Evolutionary conservation across 164 flowering plant species (phyloP).

Genomic region (Tinospora cordifolia): DNA sequence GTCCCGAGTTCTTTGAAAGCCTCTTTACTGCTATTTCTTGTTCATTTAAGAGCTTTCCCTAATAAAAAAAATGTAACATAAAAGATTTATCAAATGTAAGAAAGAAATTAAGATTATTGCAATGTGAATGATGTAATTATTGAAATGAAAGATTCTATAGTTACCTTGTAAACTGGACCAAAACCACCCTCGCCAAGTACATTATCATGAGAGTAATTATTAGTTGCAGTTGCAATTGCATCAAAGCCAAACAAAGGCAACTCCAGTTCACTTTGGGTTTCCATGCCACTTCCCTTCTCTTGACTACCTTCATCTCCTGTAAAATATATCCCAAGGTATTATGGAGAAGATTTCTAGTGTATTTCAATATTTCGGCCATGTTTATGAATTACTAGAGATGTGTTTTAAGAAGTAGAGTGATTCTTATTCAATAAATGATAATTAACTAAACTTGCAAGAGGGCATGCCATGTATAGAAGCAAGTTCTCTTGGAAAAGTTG

Average conservation of each 20-base stretch:
- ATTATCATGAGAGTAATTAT: background rate
- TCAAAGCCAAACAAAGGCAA: background rate
- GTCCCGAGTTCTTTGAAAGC: constrained; percentile 1
- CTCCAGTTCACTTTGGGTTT: background rate
- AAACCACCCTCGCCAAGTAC: constrained; percentile 11
- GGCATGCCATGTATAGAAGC: no score
- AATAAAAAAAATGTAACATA: background rate
- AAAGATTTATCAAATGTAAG: background rate
- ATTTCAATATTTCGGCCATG: no score
- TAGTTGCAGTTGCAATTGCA: constrained; percentile 2
- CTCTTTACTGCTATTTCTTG: constrained; percentile 10
- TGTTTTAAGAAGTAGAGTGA: no score
- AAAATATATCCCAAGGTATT: no score
- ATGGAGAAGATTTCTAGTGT: no score
- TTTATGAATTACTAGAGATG: background rate
- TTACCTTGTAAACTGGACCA: constrained; percentile 14
- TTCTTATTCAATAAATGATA: no score
- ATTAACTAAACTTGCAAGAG: no score
- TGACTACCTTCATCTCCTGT: no score
- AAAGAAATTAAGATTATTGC: background rate
- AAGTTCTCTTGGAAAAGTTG: no score
- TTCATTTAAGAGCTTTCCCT: background rate
- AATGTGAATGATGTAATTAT: no score
- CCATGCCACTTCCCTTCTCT: background rate
- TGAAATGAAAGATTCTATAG: no score